A percentile compares a stretch with the other conserved stretches of the same genome.
phyloP scores from a whole-genome alignment of 1,284 basidiomycete genomes.

The Papiliotrema nemorosa region DNA sequence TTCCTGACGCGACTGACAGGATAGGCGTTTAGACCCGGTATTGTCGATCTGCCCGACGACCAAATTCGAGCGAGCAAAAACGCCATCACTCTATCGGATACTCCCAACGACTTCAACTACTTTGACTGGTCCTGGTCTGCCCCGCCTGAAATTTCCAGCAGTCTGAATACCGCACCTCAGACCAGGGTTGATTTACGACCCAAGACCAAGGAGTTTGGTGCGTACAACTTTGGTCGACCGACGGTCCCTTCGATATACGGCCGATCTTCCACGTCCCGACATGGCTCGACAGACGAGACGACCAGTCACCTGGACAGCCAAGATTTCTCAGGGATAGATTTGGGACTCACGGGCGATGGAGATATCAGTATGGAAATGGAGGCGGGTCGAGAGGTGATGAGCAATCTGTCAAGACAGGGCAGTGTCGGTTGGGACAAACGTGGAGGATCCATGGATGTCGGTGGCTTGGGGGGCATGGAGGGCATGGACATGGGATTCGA shows the following conservation, averaged over 20 bases:
- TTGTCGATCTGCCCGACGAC: conserved; percentile 92
- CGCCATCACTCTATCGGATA: conserved; percentile 49
- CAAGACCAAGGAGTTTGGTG: conserved; percentile 36
- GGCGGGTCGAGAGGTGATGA: conserved; percentile 27
- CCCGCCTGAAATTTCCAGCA: conserved; percentile 10
- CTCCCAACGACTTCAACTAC: conserved; percentile 36
- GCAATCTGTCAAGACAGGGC: conserved; percentile 11
- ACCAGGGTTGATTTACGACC: conserved; percentile 27
- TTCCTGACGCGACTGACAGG: conserved; percentile 1
- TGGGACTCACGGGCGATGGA: conserved; percentile 53
- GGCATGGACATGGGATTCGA: conserved; percentile 27
- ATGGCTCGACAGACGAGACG: conserved; percentile 36
- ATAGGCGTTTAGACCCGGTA: conserved; percentile 85
- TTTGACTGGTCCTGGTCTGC: conserved; percentile 42
- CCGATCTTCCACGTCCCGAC: conserved; percentile 32
- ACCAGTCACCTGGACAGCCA: conserved; percentile 71
- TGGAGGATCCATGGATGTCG: conserved; percentile 11
- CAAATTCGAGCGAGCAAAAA: conserved; percentile 82
- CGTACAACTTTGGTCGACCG: conserved; percentile 44
- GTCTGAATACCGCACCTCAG: conserved; percentile 15
- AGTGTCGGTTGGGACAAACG: conserved; percentile 6
- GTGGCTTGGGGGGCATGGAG: conserved; percentile 3
- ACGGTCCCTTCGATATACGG: conserved; percentile 50
- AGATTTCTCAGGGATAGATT: conserved; percentile 58
- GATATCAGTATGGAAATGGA: conserved; percentile 39